Evolutionary conservation across 192 early-diverging fungal species (phyloP).

Genomic region (Backusella australiensis): DNA sequence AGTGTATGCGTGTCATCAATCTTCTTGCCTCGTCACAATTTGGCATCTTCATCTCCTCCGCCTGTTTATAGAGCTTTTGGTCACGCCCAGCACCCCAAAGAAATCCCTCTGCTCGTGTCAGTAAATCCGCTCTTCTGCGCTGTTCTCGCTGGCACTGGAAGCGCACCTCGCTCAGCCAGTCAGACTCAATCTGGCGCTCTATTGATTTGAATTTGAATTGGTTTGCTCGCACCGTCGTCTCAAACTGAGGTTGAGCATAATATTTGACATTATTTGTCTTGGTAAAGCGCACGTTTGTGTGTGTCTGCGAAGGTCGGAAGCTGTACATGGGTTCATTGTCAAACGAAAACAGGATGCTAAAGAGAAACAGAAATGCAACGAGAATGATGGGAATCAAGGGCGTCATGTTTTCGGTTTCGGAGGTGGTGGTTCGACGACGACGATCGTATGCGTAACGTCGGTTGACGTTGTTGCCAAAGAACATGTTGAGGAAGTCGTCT

Average conservation of each 20-base stretch:
- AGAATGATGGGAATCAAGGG: slow-evolving; percentile 75
- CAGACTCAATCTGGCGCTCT: slow-evolving; percentile 73
- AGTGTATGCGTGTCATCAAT: slow-evolving; percentile 4
- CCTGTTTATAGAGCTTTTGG: slow-evolving; percentile 57
- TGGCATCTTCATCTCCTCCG: slow-evolving; percentile 59
- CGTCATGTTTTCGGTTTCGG: slow-evolving; percentile 10
- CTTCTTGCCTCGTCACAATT: slow-evolving; percentile 67
- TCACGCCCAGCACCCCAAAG: slow-evolving; percentile 58
- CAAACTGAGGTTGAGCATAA: slow-evolving; percentile 68
- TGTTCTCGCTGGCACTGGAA: slow-evolving; percentile 65
- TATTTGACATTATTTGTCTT: slow-evolving; percentile 61
- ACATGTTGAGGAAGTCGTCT: slow-evolving; percentile 95
- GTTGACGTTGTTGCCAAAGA: slow-evolving; percentile 71
- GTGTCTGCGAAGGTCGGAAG: slow-evolving; percentile 49
- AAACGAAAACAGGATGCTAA: slow-evolving; percentile 53
- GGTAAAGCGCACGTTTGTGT: slow-evolving; percentile 56
- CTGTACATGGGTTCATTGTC: slow-evolving; percentile 55
- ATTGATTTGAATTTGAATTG: slow-evolving; percentile 54
- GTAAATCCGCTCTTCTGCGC: slow-evolving; percentile 49
- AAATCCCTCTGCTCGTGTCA: slow-evolving; percentile 63
- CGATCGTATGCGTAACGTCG: neutral
- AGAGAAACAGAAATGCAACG: slow-evolving; percentile 70
- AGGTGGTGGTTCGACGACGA: neutral
- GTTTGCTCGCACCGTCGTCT: slow-evolving; percentile 29
- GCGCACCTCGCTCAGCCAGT: slow-evolving; percentile 65